Conservation (phyloP, 23 red algal genomes). For the Pyropia yezoensis region DNA sequence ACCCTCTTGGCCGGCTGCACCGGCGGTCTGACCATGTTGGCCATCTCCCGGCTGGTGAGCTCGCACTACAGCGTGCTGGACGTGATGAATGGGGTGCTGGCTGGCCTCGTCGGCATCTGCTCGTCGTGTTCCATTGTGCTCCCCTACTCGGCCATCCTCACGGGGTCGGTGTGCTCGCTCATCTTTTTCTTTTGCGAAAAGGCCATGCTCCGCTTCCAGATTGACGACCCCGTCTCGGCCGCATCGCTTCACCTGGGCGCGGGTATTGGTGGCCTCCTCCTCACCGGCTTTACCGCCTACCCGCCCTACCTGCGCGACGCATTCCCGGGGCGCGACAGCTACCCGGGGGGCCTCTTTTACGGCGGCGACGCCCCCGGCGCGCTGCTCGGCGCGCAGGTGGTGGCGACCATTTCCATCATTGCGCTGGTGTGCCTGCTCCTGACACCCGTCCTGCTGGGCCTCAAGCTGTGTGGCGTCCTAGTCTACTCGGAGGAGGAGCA, state of each 20-base stretch:
- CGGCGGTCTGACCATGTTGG: conserved; percentile 11
- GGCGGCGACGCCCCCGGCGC: conserved; percentile 11
- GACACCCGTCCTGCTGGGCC: conserved; percentile 8
- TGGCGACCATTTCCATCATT: conserved; percentile 18
- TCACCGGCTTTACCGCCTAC: conserved; percentile 15
- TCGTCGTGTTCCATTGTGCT: background rate
- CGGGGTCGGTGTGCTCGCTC: conserved; percentile 8
- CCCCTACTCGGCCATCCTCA: conserved; percentile 30
- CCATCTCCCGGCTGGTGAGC: background rate
- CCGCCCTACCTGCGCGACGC: background rate
- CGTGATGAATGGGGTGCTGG: conserved; percentile 29
- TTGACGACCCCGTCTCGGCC: conserved; percentile 50
- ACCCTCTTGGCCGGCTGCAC: conserved; percentile 17
- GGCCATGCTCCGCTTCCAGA: background rate
- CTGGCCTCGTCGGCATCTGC: conserved; percentile 4
- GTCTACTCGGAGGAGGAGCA: conserved; percentile 30
- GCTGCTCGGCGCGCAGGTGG: conserved; percentile 28
- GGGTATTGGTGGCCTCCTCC: conserved; percentile 27
- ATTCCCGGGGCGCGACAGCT: background rate
- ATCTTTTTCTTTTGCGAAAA: conserved; percentile 18
- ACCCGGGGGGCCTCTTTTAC: conserved; percentile 21
- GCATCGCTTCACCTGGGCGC: conserved; percentile 18
- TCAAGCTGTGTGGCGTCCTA: conserved; percentile 34
- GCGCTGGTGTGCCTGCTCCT: conserved; percentile 12
- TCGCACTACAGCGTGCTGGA: background rate